These are phyloP conservation scores for Erodium moschatum DNA, from an alignment of 441 rosid species.

Conservation along the genomic window DNA sequence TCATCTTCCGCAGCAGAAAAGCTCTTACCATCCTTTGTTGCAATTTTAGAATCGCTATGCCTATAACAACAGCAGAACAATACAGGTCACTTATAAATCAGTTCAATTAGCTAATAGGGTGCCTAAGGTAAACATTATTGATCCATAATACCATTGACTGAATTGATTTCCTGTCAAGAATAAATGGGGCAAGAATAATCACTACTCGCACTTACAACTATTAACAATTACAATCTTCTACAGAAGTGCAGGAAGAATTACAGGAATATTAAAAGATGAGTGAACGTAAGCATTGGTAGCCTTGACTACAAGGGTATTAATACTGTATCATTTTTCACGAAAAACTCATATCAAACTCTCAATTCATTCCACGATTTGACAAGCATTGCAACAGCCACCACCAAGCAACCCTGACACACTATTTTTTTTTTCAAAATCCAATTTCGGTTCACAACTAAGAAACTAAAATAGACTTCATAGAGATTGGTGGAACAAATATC, in stretches of 20 bases:
- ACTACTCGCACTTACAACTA: background rate
- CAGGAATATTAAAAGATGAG: too few relatives aligned
- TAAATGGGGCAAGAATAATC: background rate
- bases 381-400: background rate
- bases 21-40: slow-evolving; percentile 51
- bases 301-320: background rate
- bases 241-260: background rate
- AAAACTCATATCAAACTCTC: background rate
- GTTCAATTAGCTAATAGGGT: slow-evolving; percentile 5
- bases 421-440: background rate
- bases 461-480: background rate
- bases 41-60: slow-evolving; percentile 70
- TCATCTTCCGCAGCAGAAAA: slow-evolving; percentile 80
- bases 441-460: slow-evolving; percentile 1
- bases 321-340: background rate
- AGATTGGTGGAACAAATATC: slow-evolving; percentile 6
- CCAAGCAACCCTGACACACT: slow-evolving; percentile 2
- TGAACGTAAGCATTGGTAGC: background rate
- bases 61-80: slow-evolving; percentile 31
- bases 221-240: background rate
- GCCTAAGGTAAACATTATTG: background rate
- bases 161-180: background rate
- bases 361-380: background rate
- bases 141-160: background rate
- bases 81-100: slow-evolving; percentile 5